Base-by-base conservation (phyloP, 2,329 filamentous ascomycete genomes). In the Nothophaeocryptopus gaeumannii region DNA sequence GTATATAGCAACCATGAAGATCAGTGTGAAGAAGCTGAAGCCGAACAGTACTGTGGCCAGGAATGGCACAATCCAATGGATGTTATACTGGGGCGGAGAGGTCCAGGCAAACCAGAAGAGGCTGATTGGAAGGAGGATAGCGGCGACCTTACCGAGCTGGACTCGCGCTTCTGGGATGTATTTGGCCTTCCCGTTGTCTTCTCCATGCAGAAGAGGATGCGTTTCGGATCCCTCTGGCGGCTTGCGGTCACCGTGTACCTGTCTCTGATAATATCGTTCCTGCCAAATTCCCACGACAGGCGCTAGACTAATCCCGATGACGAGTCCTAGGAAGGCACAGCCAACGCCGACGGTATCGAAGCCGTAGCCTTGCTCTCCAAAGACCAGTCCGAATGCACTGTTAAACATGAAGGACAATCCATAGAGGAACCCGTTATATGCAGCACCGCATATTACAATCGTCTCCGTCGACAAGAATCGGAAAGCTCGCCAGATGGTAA, bases 321-420 rank as follows among this genome's bases (percentile, higher is more conserved):
- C 63, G 26, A 72, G 68, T 1, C 70, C 70, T 0, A 71, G 56
- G 39, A 61, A 61, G 36, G 50, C 51, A 13, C 46, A 48, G 2
- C 58, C 58, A 16, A 61, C 51, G 5, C 54, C 56, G 5, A 48
- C 20, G 5, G 54, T 59, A 13, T 55, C 49, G 43, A 62, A 62
- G 2, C 60, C 60, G 46, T 72, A 72, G 1, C 75, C 74, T 12
- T 62, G 57, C 7, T 66, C 59, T 1, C 74, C 73, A 47, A 78
- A 78, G 0, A 78, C 76, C 13, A 78, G 66, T 14, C 70, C 66
- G 47, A 78, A 78, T 0, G 74, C 74, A 3, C 70, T 72, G 47
- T 77, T 77, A 64, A 77, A 77, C 0, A 77, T 63, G 46, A 78
- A 78, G 1, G 72, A 74, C 8, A 77, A 50, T 2, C 75, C 75